phyloP scores from a whole-genome alignment of 2,329 filamentous ascomycete species.

The Alternaria rosae region DNA sequence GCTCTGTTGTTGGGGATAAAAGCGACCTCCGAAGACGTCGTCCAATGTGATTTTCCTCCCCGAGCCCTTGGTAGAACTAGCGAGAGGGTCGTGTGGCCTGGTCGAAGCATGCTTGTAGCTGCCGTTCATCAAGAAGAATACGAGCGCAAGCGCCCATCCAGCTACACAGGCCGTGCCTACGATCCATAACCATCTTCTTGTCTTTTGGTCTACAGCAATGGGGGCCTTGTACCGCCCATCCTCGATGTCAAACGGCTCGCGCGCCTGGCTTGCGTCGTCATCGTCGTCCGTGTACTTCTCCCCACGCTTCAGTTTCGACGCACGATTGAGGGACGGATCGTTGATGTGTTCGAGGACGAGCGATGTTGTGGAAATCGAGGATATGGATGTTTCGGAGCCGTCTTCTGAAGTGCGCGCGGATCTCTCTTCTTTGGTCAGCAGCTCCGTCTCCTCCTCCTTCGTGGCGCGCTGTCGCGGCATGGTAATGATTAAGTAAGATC shows the following conservation, averaged over 20 bases:
- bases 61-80: slow-evolving; percentile 66
- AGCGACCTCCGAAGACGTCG: slow-evolving; percentile 71
- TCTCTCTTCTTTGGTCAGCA: slow-evolving; percentile 49
- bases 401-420: slow-evolving; percentile 45
- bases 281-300: slow-evolving; percentile 51
- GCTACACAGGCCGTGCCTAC: slow-evolving; percentile 67
- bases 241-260: slow-evolving; percentile 59
- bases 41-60: slow-evolving; percentile 78
- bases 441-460: slow-evolving; percentile 56
- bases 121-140: slow-evolving; percentile 70
- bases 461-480: slow-evolving; percentile 47
- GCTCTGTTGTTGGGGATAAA: slow-evolving; percentile 67
- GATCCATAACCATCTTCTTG: slow-evolving; percentile 70
- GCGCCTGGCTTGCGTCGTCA: slow-evolving; percentile 55
- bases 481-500: slow-evolving; percentile 13
- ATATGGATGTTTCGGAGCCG: slow-evolving; percentile 63
- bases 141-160: slow-evolving; percentile 73
- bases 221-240: slow-evolving; percentile 55
- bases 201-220: slow-evolving; percentile 69
- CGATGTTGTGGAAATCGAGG: slow-evolving; percentile 84
- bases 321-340: slow-evolving; percentile 56
- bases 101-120: slow-evolving; percentile 71
- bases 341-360: slow-evolving; percentile 80
- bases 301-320: slow-evolving; percentile 35
- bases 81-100: slow-evolving; percentile 72